phyloP scores from a whole-genome alignment of 768 basidiomycete genomes.

The Leccinellum rugosiceps region DNA sequence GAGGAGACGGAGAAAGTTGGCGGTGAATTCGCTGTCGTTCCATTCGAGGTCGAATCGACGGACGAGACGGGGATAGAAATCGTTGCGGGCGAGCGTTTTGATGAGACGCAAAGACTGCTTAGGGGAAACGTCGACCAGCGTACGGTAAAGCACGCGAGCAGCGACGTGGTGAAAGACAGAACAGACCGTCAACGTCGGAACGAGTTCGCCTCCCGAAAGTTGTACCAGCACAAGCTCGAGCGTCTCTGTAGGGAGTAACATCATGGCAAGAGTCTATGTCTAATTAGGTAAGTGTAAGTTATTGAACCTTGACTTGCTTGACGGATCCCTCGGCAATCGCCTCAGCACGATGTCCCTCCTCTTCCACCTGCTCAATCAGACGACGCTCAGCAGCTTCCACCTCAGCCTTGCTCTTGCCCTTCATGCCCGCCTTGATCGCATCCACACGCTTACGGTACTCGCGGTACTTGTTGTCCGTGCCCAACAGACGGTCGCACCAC shows the following conservation, averaged over 20 bases:
- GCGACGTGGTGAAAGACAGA: slow-evolving; percentile 27
- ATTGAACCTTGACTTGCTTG: slow-evolving; percentile 30
- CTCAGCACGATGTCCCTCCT: slow-evolving; percentile 70
- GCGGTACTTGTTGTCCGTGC: slow-evolving; percentile 88
- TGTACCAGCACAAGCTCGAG: slow-evolving; percentile 32
- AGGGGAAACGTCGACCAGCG: slow-evolving; percentile 34
- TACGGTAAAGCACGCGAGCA: slow-evolving; percentile 35
- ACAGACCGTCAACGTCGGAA: slow-evolving; percentile 22
- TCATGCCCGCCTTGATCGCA: slow-evolving; percentile 56
- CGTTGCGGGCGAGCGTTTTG: slow-evolving; percentile 37
- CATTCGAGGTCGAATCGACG: slow-evolving; percentile 47
- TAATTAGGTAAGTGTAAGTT: neutral
- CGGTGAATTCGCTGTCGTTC: slow-evolving; percentile 35
- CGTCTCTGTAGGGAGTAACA: slow-evolving; percentile 23
- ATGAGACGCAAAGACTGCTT: slow-evolving; percentile 36
- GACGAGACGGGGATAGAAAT: slow-evolving; percentile 39
- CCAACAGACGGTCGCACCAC: slow-evolving; percentile 87
- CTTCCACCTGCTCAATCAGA: slow-evolving; percentile 67
- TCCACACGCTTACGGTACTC: slow-evolving; percentile 69
- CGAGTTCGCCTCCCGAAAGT: slow-evolving; percentile 27
- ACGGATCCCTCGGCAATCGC: slow-evolving; percentile 43
- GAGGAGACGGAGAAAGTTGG: slow-evolving; percentile 51
- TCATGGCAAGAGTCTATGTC: neutral
- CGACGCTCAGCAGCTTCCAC: slow-evolving; percentile 53
- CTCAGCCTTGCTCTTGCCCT: slow-evolving; percentile 52